Percentiles rank a stretch among this genome's conserved stretches.
These are phyloP conservation scores for Dalbergia cultrata DNA, from an alignment of 306 rosid genomes.

Conservation along the genomic window DNA sequence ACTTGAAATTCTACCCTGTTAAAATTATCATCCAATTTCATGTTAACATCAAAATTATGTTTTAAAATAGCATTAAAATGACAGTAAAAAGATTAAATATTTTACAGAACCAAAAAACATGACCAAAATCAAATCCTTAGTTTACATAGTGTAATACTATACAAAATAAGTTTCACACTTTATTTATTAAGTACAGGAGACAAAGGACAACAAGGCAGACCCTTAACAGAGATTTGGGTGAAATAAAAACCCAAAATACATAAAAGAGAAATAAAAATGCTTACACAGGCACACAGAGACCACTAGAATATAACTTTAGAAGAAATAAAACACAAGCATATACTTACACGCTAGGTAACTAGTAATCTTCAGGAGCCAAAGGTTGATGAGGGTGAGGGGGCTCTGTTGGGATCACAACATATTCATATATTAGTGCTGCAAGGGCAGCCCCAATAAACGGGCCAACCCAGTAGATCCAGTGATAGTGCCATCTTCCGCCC, in stretches of 20 bases:
- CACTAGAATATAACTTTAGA: not conserved
- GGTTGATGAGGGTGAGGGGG: conserved; percentile 83
- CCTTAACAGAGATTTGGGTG: conserved; percentile 15
- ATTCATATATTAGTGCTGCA: conserved; percentile 83
- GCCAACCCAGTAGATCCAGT: conserved; percentile 97
- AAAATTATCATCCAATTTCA: too few species aligned
- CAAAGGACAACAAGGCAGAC: conserved; percentile 36
- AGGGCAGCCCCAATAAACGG: conserved; percentile 88
- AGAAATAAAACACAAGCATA: conserved; percentile 29
- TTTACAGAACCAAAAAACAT: not conserved
- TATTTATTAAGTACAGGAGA: conserved; percentile 50
- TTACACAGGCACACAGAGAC: not conserved
- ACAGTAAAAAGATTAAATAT: not conserved
- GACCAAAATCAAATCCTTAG: not conserved
- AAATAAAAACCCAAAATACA: conserved; percentile 21
- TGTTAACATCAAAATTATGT: too few species aligned
- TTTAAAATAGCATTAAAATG: not conserved
- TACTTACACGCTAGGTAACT: conserved; percentile 12
- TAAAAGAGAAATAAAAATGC: conserved; percentile 24
- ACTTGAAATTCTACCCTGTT: too few species aligned
- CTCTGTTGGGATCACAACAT: conserved; percentile 77
- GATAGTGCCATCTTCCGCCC: conserved; percentile 90
- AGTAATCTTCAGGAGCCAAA: conserved; percentile 94
- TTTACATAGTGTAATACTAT: not conserved
- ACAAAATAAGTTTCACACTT: conserved; percentile 50